Base-by-base conservation (phyloP, 768 basidiomycete species). In the Candolleomyces aberdarensis region DNA sequence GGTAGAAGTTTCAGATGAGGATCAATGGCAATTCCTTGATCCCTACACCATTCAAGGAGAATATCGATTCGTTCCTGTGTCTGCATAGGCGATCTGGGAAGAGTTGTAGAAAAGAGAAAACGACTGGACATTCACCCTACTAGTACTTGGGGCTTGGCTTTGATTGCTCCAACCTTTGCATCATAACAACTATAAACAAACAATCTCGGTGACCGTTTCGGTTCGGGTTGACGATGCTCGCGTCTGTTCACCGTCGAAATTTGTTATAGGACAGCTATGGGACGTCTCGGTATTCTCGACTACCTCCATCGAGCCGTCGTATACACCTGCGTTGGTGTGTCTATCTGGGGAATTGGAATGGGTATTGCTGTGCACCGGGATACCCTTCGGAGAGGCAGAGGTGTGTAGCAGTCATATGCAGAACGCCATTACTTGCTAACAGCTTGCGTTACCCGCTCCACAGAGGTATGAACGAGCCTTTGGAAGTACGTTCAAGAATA, bases 281-380 rank as follows among this genome's bases (percentile, higher is more conserved):
- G 46, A 20, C 60, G 60, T 49, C 47, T 66, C 43, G 57, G 59
- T 19, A 49, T 82, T 15, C 62, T 77, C 57, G 84, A 85, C 67
- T 71, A 80, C 51, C 65, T 84, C 1, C 86, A 88, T 56, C 74
- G 85, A 66, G 79, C 79, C 4, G 70, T 85, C n/a, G 80, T 85
- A 17, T 80, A 79, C 62, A 78, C 82, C 17, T 76, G 85, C 8
- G 78, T 80, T 3, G 84, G 80, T 0, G 66, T 86, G 9, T 78
- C 81, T 32, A 77, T 78, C 2, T 85, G 80, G 72, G 84, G 83
- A 5, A 69, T 85, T n/a, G 79, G 73, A 26, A 78, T 83, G 67
- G 82, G 83, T 20, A 76, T 82, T 41, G 67, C 76, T 26, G 77
- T 84, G 4, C 86, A 88, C 68, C 75, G 73, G 22, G 79, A 85